Evolutionary conservation across 2,329 filamentous ascomycete genomes (phyloP), one percentile per base, ranked within the genome.

Genomic region (Ascocoryne sarcoides): DNA sequence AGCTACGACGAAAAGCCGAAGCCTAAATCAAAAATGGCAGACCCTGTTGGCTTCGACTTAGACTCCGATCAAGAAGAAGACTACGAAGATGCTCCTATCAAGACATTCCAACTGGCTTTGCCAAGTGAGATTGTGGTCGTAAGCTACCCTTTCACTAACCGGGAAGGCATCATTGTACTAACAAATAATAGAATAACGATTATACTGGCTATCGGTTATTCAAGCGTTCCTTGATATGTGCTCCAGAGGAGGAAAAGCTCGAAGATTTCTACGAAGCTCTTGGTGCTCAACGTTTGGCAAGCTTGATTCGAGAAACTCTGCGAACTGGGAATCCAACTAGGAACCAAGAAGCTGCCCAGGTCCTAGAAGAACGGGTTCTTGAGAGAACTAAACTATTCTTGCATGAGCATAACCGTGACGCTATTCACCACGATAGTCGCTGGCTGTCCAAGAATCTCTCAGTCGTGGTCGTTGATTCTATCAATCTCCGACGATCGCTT

Each of bases 301-400:
- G 72, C 40, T 73, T 90, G 14, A 83, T 96, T 10, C 78, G 87
- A 52, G 82, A 90, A 55, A 79, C 89, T 42, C 71, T 86, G 15
- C 76, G 74, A 19, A 79, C 92, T 52, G 56, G 56, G 0, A 65
- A 71, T 2, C 65, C 76, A 29, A 71, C 73, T 10, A 65, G 75
- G 3, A 82, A 86, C 53, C 84, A 90, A 55, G 73, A 72, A 18
- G 64, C 69, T n/a, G 84, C 83, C 2, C 66, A 72, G 37, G 76
- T 76, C 56, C 63, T 96, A 32, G 78, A 82, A 40, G 88, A 83
- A 52, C 79, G 90, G 47, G 84, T 96, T 14, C 68, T 93, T 4
- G 93, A 98, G 60, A 78, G 92, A 40, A 82, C 84, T 39, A 85
- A 90, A 49, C 73, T 98, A 18, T 98, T 96, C 60, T 68, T 98